Evolutionary conservation across 2,329 filamentous ascomycete species (phyloP), one percentile per base, ranked within the genome.

Genomic region (Pyrenochaeta sp.): DNA sequence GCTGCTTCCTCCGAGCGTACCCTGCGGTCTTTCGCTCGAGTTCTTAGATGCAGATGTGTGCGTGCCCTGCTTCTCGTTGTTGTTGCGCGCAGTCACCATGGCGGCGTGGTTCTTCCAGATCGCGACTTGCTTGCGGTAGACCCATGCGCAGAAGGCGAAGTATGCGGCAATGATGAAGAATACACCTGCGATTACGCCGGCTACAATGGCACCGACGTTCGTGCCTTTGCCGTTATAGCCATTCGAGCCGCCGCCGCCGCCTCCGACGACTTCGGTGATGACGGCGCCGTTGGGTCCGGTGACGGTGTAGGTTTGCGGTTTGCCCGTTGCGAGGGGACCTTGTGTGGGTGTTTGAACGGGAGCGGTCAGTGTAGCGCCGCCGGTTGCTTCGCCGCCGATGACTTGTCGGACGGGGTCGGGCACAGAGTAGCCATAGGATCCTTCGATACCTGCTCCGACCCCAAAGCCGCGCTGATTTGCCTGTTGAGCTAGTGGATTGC

Each of bases 71-170:
- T 79, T 81, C 22, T 79, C 77, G n/a, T 78, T 79, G 19, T 79
- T 78, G 22, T 79, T 78, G 50, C 86, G 85, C 3, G 84, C 82
- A 68, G 91, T 89, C 1, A 85, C 81, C 68, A 89, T 85, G 1
- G 87, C 86, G 32, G 91, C 84, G 71, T 92, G 90, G 34, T 84
- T 81, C 76, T 89, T 88, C 81, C 92, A 93, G 9, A 90, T 84
- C 30, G 80, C 77, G 15, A 92, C 84, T 73, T 91, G 90, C 48
- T 88, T 88, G 28, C 89, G 84, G 80, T 92, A 92, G 7, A 93
- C 79, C 86, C 88, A 92, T 19, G 86, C 84, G 76, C 88, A 91
- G 80, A 90, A 91, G 45, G 86, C 88, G 12, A 91, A 83, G 72
- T 91, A 91, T 1, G 80, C 78, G 2, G 88, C 88, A 0, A 87